Percentiles rank a stretch among this genome's conserved stretches.
phyloP scores from a whole-genome alignment of 2,329 filamentous ascomycete species.

The Pseudopithomyces chartarum region DNA sequence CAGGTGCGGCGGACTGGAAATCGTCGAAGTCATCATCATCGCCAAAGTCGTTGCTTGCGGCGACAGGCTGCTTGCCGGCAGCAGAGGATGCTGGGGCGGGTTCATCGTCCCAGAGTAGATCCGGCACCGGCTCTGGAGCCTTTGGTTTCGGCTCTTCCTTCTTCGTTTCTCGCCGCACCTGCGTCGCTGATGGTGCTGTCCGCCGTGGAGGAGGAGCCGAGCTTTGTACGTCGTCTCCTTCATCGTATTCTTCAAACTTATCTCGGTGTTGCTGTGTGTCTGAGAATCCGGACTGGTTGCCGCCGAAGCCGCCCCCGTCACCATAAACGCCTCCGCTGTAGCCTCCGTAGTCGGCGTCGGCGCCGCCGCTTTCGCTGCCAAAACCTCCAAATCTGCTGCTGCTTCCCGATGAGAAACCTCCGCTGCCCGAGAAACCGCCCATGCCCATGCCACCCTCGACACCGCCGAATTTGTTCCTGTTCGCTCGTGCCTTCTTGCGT shows the following conservation, averaged over 20 bases:
- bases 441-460: constrained; percentile 79
- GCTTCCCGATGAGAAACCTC: constrained; percentile 73
- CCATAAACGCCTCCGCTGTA: constrained; percentile 82
- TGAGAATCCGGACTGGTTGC: constrained; percentile 69
- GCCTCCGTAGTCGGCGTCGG: constrained; percentile 67
- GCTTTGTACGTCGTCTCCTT: constrained; percentile 79
- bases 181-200: constrained; percentile 50
- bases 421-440: constrained; percentile 58
- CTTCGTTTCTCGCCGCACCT: constrained; percentile 57
- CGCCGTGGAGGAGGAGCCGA: constrained; percentile 56
- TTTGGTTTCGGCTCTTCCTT: constrained; percentile 79
- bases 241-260: constrained; percentile 95
- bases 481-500: constrained; percentile 85
- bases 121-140: constrained; percentile 74
- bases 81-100: constrained; percentile 57
- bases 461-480: constrained; percentile 93
- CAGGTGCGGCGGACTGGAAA: constrained; percentile 79
- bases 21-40: constrained; percentile 96
- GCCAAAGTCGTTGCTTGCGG: constrained; percentile 51
- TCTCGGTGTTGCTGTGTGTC: constrained; percentile 69
- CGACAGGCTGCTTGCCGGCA: constrained; percentile 50
- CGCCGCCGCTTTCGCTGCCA: constrained; percentile 72
- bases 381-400: constrained; percentile 83
- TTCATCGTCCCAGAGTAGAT: constrained; percentile 89
- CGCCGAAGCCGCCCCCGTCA: constrained; percentile 93